Conservation (phyloP, 192 early-diverging fungal genomes). For the Funneliformis mosseae region DNA sequence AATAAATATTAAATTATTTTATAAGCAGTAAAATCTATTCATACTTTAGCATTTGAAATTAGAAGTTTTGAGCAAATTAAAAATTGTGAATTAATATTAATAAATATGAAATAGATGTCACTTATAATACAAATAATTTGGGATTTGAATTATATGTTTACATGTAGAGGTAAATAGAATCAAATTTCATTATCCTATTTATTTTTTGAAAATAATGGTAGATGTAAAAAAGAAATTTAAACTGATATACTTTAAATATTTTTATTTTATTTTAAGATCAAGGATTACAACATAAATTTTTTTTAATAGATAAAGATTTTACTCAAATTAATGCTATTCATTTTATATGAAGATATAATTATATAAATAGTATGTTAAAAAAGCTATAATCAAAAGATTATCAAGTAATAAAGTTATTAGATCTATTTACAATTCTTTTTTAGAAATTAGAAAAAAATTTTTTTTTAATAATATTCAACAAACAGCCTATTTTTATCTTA, state of each 20-base stretch:
- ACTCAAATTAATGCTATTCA: conserved; percentile 8
- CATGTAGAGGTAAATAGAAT: neutral
- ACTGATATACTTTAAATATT: neutral
- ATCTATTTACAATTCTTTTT: neutral
- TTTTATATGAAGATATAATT: conserved; percentile 18
- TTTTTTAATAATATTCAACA: conserved; percentile 7
- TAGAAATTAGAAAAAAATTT: conserved; percentile 15
- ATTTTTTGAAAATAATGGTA: neutral
- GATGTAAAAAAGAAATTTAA: neutral
- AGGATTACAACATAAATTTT: neutral
- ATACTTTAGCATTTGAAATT: neutral
- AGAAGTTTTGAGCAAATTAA: neutral
- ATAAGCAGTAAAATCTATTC: neutral
- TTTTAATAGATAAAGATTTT: conserved; percentile 15
- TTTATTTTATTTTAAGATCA: neutral
- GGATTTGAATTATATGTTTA: neutral
- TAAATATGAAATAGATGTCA: neutral
- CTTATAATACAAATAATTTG: neutral
- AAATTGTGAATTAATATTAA: neutral
- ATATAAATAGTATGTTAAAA: conserved; percentile 2
- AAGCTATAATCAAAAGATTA: neutral
- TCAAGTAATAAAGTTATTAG: conserved; percentile 13
- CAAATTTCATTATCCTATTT: neutral
- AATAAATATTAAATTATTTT: too few relatives aligned
- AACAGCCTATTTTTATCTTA: neutral